phyloP scores from a whole-genome alignment of 495 filamentous ascomycete genomes.

The Massariosphaeria phaeospora region DNA sequence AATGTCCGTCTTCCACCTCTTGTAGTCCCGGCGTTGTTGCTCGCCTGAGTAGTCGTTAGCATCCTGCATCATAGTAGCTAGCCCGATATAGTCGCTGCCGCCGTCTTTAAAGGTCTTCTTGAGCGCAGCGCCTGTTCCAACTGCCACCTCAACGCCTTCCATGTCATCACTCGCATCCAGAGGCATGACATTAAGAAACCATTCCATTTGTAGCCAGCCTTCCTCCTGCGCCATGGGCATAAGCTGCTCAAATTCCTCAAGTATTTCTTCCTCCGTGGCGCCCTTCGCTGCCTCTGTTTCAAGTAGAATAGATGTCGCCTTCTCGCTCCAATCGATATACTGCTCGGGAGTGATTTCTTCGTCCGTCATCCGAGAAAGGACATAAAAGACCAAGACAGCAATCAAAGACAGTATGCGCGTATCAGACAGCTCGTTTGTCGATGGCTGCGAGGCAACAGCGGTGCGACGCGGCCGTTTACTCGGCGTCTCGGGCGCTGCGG shows the following conservation, averaged over 20 bases:
- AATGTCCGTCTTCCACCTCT: conserved; percentile 66
- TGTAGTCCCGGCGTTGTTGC: conserved; percentile 60
- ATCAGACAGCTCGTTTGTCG: conserved; percentile 17
- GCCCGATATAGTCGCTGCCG: conserved; percentile 46
- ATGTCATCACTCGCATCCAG: conserved; percentile 35
- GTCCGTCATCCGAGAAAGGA: conserved; percentile 40
- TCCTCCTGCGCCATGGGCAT: conserved; percentile 32
- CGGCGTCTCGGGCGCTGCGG: conserved; percentile 9
- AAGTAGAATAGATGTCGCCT: conserved; percentile 36
- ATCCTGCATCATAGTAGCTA: conserved; percentile 82
- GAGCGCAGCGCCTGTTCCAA: conserved; percentile 10
- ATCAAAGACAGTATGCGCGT: conserved; percentile 50
- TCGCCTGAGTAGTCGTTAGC: conserved; percentile 75
- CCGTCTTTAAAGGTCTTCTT: conserved; percentile 24
- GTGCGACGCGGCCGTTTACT: conserved; percentile 23
- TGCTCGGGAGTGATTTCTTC: conserved; percentile 41
- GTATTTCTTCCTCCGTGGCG: conserved; percentile 14
- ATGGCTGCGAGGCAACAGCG: conserved; percentile 2
- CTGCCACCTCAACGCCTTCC: conserved; percentile 40
- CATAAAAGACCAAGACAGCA: conserved; percentile 66
- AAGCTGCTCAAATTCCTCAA: conserved; percentile 25
- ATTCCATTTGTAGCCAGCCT: conserved; percentile 38
- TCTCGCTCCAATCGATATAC: conserved; percentile 42
- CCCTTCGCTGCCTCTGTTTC: conserved; percentile 1
- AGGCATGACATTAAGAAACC: conserved; percentile 34